Evolutionary conservation across 1,284 basidiomycete species (phyloP), one percentile per base, ranked within the genome.

Genomic region (Rhodotorula mucilaginosa): DNA sequence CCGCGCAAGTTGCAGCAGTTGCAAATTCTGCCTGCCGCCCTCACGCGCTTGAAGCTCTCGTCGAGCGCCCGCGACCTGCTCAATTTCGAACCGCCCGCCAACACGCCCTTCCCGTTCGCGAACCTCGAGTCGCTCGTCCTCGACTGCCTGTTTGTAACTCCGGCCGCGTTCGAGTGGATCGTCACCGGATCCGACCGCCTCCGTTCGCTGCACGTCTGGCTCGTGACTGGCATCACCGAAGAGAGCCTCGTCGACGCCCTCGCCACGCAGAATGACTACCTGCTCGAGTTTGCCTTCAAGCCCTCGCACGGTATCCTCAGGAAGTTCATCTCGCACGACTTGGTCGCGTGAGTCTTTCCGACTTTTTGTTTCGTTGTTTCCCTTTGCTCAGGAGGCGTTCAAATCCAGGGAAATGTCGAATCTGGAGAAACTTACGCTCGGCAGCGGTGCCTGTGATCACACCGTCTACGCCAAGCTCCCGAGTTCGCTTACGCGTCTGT

Each of bases 281-380:
- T 73, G 29, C 46, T 58, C 34, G 60, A 64, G 58, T 63, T 73
- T 6, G 18, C 61, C 10, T 73, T 64, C 65, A 70, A 69, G 59
- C 63, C 65, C 39, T 44, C 39, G 7, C 56, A 62, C 10, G 59
- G 58, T 8, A 51, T 13, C 10, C 57, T 58, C n/a, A 19, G 44
- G 29, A 23, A 44, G 21, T 29, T 13, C 1, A 18, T 63, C 13
- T 34, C 48, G 5, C 58, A 60, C 29, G 52, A 56, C 48, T 10
- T 68, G 1, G 63, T 68, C 5, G 13, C 12, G 66, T 59, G 31
- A 51, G 64, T 64, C 26, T 12, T 51, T 58, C 6, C 6, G 29
- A 16, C 10, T 29, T 21, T 62, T 23, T 23, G 16, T 5, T 47
- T 21, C 26, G 26, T 26, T 29, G 21, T 39, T 21, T 18, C 23